These are phyloP conservation scores for Knufia fluminis DNA, from an alignment of 2,329 filamentous ascomycete genomes.

Conservation along the genomic window DNA sequence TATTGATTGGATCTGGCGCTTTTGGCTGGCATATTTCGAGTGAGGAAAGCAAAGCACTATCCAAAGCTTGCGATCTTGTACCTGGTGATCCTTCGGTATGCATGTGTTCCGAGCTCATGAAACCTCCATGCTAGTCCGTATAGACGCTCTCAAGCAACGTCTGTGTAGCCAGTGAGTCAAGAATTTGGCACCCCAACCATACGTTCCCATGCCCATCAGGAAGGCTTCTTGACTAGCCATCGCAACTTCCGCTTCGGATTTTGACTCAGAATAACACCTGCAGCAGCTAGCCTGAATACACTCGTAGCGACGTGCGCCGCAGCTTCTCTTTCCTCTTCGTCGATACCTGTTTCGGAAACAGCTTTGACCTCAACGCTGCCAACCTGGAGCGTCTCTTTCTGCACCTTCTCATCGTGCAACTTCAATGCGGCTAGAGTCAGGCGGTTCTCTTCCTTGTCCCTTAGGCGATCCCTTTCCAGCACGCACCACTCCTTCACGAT, in stretches of 20 bases:
- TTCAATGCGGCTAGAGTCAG: not conserved
- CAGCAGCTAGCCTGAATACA: constrained; percentile 8
- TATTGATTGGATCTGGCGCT: too few relatives aligned
- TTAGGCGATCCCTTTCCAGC: constrained; percentile 9
- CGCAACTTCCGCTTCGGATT: constrained; percentile 10
- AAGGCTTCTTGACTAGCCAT: constrained; percentile 7
- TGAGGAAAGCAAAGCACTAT: too few relatives aligned
- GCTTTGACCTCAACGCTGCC: not conserved
- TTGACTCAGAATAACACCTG: constrained; percentile 4
- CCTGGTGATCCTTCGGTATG: too few relatives aligned
- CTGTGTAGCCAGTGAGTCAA: not conserved
- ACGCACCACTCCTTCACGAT: constrained; percentile 15
- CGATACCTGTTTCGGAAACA: not conserved
- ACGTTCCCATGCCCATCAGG: not conserved
- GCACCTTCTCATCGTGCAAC: not conserved
- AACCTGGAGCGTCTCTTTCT: not conserved
- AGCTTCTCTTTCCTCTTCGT: constrained; percentile 1
- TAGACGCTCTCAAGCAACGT: not conserved
- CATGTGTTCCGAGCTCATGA: too few relatives aligned
- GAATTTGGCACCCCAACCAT: too few relatives aligned
- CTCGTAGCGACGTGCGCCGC: constrained; percentile 9
- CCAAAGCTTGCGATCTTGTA: too few relatives aligned
- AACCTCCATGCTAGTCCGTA: too few relatives aligned
- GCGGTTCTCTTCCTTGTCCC: not conserved
- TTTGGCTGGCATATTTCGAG: too few relatives aligned